Evolutionary conservation across 2,329 filamentous ascomycete species (phyloP), one percentile per base, ranked within the genome.

Genomic region (Ophiosphaerella narmari): DNA sequence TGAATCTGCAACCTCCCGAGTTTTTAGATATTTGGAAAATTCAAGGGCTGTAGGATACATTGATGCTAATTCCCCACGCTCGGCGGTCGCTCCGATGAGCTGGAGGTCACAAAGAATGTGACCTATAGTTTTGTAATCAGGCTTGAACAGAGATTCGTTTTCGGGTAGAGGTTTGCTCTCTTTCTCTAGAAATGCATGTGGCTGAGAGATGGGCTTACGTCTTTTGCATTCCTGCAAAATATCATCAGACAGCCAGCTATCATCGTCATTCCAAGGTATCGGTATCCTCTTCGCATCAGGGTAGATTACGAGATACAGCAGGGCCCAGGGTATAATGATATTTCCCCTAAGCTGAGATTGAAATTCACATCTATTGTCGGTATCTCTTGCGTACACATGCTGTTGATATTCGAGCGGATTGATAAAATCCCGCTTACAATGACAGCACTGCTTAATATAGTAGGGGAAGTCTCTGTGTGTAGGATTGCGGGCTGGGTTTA

Each of bases 391-490:
- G 4, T 16, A 11, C 12, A 18, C 13, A 29, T 49, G 39, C 16
- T 13, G 9, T 14, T 43, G 29, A 32, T 34, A 44, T 7, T 12
- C 16, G 8, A 9, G 6, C 9, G 8, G 8, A 16, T 49, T 36
- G 6, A 49, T 5, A 18, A 49, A 43, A 18, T 49, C 46, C 13
- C 11, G 26, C 23, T 43, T 43, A 31, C 46, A 49, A n/a, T 36
- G 40, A n/a, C 16, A 32, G 43, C 46, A 49, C 12, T 44, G 39
- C 23, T 24, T 29, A 12, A 49, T 16, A 26, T 26, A 39, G 2
- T 11, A 1, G 2, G 29, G 14, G 12, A 39, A 43, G 13, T 35
- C 40, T 5, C 24, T 7, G 21, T 49, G 46, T 33, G 26, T 39
- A 31, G 24, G 23, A 34, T 12, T 16, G n/a, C 40, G 40, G 9